Base-by-base conservation (phyloP, 2,329 filamentous ascomycete species). In the Fusarium sp. region DNA sequence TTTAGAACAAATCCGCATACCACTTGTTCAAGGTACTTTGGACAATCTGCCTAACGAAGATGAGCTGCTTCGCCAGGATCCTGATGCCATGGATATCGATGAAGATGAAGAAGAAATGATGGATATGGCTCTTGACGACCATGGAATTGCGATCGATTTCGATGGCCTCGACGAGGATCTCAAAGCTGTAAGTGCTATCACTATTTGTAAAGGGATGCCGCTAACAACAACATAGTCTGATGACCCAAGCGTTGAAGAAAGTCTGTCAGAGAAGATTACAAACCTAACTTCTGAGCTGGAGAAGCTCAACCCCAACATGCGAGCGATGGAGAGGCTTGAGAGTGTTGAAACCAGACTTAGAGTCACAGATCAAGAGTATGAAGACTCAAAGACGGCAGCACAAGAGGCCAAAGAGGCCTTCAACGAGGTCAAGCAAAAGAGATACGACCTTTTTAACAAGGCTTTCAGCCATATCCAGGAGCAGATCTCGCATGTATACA, bases 271-370 rank as follows among this genome's bases (percentile, higher is more conserved):
- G 57, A 91, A 90, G 75, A 94, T 99, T 70, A 85, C 87, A 22
- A 86, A 87, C 29, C 86, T 99, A 12, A 90, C 90, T 46, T 84
- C 87, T 32, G 93, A 97, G 73, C 88, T 99, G 22, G 94, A 97
- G 77, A 97, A 97, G 81, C 91, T 98, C 80, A 94, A 96, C 67
- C 96, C 96, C 27, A 98, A 99, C 80, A 97, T 97, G 89, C 93
- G 95, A 74, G 96, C 95, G 11, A 94, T 94, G 80, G 94, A 98
- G 77, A 92, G 95, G 52, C 86, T 99, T 7, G 93, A 96, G 77
- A 91, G 90, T 24, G 94, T 97, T 11, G 92, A 97, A 79, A 87
- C 89, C 54, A 91, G 94, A 65, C 90, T 98, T 25, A 91, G 93
- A 70, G 87, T 91, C 63, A 95, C 93, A 2, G 94, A 98, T 75